A percentile compares a stretch with the other conserved stretches of the same genome.
phyloP scores from a whole-genome alignment of 2,329 filamentous ascomycete species.

The Penicillium nordicum region DNA sequence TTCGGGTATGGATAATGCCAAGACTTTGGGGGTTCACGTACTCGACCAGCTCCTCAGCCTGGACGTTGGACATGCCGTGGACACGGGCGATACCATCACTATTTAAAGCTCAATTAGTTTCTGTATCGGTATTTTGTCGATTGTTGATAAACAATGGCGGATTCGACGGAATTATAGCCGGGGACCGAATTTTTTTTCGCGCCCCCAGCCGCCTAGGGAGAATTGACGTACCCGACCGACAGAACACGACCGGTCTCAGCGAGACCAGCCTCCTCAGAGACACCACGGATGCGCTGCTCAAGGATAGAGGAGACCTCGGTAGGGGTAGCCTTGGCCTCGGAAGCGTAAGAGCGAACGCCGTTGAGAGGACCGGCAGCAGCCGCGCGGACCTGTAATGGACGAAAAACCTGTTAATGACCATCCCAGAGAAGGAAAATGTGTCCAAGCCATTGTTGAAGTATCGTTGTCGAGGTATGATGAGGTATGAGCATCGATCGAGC shows the following conservation, averaged over 20 bases:
- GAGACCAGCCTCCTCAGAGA: slow-evolving; percentile 92
- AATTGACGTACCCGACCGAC: slow-evolving; percentile 84
- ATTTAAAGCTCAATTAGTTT: slow-evolving; percentile 29
- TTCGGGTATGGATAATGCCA: slow-evolving; percentile 15
- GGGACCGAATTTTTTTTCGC: slow-evolving; percentile 30
- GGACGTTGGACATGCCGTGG: slow-evolving; percentile 99
- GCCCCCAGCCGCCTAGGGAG: slow-evolving; percentile 14
- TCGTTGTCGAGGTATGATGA: slow-evolving; percentile 21
- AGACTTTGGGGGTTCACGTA: slow-evolving; percentile 55
- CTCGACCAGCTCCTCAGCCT: slow-evolving; percentile 99
- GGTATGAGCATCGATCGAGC: slow-evolving; percentile 32
- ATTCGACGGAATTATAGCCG: slow-evolving; percentile 28
- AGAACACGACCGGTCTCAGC: slow-evolving; percentile 99
- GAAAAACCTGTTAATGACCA: slow-evolving; percentile 49
- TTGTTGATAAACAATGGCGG: slow-evolving; percentile 14
- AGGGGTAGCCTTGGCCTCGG: slow-evolving; percentile 89
- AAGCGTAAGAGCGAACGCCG: slow-evolving; percentile 79
- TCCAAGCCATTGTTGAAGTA: slow-evolving; percentile 20
- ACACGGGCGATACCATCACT: slow-evolving; percentile 99
- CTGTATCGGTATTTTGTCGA: slow-evolving; percentile 4
- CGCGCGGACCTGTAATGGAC: slow-evolving; percentile 68
- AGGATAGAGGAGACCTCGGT: slow-evolving; percentile 99
- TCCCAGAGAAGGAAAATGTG: slow-evolving; percentile 40
- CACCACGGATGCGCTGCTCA: slow-evolving; percentile 97
- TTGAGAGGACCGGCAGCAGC: slow-evolving; percentile 74